Evolutionary conservation across 441 rosid species (phyloP).

Genomic region (Aleurites moluccanus): DNA sequence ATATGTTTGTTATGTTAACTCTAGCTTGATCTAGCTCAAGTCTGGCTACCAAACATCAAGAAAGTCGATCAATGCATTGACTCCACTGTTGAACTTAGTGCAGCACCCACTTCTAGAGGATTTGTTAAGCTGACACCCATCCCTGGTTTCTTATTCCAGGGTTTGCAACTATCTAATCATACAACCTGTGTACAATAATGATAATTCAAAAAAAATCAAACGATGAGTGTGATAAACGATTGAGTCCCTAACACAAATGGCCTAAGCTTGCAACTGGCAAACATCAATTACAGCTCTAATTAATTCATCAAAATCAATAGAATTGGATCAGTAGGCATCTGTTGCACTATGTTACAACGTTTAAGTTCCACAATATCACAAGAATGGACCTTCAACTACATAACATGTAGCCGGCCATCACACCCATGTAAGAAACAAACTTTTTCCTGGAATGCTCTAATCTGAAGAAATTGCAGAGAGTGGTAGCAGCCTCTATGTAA

Average conservation of each 20-base stretch:
- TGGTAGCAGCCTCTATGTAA: not conserved
- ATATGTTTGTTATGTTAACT: not conserved
- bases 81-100: not conserved
- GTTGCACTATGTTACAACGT: not conserved
- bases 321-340: not conserved
- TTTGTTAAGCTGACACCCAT: not conserved
- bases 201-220: not conserved
- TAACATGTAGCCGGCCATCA: not conserved
- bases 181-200: not conserved
- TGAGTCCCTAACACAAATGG: not conserved
- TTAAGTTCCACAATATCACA: not conserved
- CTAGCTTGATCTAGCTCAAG: not conserved
- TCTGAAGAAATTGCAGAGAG: not conserved
- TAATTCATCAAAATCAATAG: not conserved
- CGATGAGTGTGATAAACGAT: too few relatives aligned
- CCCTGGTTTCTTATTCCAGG: not conserved
- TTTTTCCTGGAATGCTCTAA: not conserved
- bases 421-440: constrained; percentile 4
- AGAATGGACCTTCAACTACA: too few relatives aligned
- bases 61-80: not conserved
- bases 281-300: not conserved
- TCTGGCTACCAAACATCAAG: not conserved
- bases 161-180: not conserved
- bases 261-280: not conserved
- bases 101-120: not conserved